Conservation (phyloP, 2,329 filamentous ascomycete genomes). For the Chrysoporthe cubensis region DNA sequence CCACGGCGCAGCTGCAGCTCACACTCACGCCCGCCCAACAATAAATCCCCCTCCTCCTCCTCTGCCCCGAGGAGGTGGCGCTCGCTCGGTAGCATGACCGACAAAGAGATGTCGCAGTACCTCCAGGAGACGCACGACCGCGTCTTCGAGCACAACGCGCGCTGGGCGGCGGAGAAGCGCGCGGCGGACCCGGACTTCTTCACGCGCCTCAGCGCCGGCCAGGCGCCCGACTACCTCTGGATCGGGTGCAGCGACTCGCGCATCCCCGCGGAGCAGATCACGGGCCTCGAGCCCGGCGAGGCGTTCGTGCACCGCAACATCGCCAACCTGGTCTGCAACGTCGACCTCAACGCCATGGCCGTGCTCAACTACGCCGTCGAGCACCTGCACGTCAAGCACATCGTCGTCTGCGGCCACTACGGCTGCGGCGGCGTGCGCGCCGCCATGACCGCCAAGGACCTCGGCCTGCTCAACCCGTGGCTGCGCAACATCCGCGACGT, state of each 20-base stretch:
- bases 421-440: conserved; percentile 78
- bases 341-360: conserved; percentile 77
- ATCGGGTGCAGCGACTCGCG: conserved; percentile 91
- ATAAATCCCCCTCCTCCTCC: not conserved
- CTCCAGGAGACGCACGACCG: conserved; percentile 67
- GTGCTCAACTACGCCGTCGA: conserved; percentile 88
- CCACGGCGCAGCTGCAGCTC: not conserved
- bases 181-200: conserved; percentile 68
- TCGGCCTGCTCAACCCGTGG: conserved; percentile 75
- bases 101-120: conserved; percentile 55
- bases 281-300: conserved; percentile 82
- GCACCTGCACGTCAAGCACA: conserved; percentile 80
- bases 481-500: conserved; percentile 75
- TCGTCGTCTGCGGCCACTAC: conserved; percentile 79
- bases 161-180: conserved; percentile 65
- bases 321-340: conserved; percentile 81
- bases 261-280: conserved; percentile 87
- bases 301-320: conserved; percentile 96
- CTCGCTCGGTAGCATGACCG: conserved; percentile 32
- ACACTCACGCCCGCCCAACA: not conserved
- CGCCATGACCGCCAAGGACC: conserved; percentile 71
- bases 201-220: conserved; percentile 63
- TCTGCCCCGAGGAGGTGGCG: conserved; percentile 19
- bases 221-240: conserved; percentile 77
- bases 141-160: conserved; percentile 70